Evolutionary conservation across 345 rosid genomes (phyloP).

Genomic region (Dimocarpus longan): DNA sequence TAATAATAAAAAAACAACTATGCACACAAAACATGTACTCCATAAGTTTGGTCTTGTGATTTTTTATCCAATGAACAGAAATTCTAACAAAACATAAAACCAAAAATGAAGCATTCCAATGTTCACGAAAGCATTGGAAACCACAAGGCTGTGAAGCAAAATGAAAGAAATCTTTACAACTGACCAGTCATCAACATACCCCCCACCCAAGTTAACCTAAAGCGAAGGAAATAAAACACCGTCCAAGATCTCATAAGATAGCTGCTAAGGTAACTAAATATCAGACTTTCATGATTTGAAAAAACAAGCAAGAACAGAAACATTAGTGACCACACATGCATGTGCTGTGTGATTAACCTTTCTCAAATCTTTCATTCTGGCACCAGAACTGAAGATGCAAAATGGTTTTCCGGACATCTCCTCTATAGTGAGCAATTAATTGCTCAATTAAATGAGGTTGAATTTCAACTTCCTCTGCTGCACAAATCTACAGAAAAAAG

Average conservation of each 20-base stretch:
- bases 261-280: neutral
- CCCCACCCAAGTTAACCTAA: neutral
- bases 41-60: neutral
- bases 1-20: neutral
- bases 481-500: constrained; percentile 61
- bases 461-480: constrained; percentile 59
- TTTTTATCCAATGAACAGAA: neutral
- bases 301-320: neutral
- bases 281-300: neutral
- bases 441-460: constrained; percentile 57
- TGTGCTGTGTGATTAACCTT: constrained; percentile 47
- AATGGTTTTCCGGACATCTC: constrained; percentile 81
- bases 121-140: neutral
- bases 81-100: neutral
- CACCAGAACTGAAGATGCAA: constrained; percentile 92
- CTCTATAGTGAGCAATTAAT: constrained; percentile 49
- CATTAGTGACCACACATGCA: constrained; percentile 8
- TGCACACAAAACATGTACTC: constrained; percentile 1
- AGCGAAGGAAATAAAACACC: neutral
- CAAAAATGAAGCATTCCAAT: neutral
- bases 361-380: constrained; percentile 55
- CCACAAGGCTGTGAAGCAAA: neutral
- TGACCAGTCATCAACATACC: neutral
- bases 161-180: neutral
- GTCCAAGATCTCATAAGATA: neutral